These are phyloP conservation scores for Eimeria zaria DNA, from an alignment of 169 alveolate species.

Conservation along the genomic window DNA sequence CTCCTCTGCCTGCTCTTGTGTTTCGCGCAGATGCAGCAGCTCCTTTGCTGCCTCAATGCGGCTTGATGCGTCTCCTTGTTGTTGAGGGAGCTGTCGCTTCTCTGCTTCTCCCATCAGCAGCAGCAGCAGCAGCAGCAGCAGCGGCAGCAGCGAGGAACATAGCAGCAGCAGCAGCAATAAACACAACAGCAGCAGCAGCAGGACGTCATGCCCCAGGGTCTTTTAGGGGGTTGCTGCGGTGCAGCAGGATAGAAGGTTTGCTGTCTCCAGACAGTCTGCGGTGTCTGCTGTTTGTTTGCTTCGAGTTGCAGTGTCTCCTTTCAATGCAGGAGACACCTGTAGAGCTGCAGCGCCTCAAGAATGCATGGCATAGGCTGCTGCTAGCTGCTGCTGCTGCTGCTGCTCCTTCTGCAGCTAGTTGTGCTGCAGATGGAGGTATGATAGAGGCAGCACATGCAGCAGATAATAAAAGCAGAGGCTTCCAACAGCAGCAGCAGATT, in stretches of 20 bases:
- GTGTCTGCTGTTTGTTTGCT: background rate
- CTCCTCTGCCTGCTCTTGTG: slow-evolving; percentile 52
- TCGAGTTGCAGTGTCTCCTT: slow-evolving; percentile 1
- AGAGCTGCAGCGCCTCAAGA: background rate
- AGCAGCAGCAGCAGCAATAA: background rate
- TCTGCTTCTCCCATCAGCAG: slow-evolving; percentile 6
- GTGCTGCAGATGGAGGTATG: background rate
- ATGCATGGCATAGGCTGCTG: background rate
- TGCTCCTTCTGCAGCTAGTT: background rate
- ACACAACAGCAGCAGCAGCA: background rate
- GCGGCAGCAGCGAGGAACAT: background rate
- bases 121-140: background rate
- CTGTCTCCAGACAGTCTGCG: slow-evolving; percentile 60
- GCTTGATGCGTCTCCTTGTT: background rate
- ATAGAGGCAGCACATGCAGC: background rate
- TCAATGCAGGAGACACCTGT: slow-evolving; percentile 5
- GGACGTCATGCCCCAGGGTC: background rate
- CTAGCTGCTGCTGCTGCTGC: slow-evolving; percentile 16
- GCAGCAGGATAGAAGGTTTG: background rate
- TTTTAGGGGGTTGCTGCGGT: slow-evolving; percentile 15
- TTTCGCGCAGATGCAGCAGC: slow-evolving; percentile 62
- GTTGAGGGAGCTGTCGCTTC: background rate
- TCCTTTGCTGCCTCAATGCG: slow-evolving; percentile 26
- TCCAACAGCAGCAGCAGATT: background rate
- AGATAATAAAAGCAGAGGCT: too few relatives aligned